These are phyloP conservation scores for Yamadazyma siamensis DNA, from an alignment of 1,139 yeast species.

Conservation along the genomic window DNA sequence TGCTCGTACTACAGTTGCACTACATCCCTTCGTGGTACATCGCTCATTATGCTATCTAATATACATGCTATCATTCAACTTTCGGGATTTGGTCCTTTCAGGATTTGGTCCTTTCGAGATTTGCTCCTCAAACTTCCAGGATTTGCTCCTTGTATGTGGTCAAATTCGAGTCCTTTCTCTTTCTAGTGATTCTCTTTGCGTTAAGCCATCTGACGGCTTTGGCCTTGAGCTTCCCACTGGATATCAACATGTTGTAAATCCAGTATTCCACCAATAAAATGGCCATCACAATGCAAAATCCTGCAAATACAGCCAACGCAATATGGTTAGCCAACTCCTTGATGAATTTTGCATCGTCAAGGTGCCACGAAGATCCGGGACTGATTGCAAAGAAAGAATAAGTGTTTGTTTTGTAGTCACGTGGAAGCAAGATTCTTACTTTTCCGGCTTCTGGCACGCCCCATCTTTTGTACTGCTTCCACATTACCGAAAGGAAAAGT, in stretches of 20 bases:
- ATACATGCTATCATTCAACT: conserved; percentile 3
- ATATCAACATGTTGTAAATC: conserved; percentile 46
- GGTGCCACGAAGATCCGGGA: conserved; percentile 86
- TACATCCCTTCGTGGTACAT: too few species aligned
- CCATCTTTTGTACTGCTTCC: conserved; percentile 87
- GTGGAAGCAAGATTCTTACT: conserved; percentile 68
- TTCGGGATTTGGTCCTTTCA: conserved; percentile 9
- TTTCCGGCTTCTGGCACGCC: conserved; percentile 60
- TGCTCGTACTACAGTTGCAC: too few species aligned
- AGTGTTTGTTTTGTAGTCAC: conserved; percentile 58
- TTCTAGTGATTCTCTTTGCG: conserved; percentile 30
- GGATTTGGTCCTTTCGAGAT: too few species aligned
- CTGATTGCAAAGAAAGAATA: conserved; percentile 68
- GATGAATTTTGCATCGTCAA: conserved; percentile 77
- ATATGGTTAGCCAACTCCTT: conserved; percentile 70
- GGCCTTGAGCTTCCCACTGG: conserved; percentile 11
- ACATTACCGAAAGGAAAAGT: conserved; percentile 74
- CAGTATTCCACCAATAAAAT: conserved; percentile 63
- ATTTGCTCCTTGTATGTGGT: conserved; percentile 10
- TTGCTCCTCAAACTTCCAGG: not conserved
- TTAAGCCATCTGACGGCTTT: conserved; percentile 7
- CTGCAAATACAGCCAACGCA: conserved; percentile 63
- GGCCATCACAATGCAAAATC: conserved; percentile 56
- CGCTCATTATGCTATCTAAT: conserved; percentile 12
- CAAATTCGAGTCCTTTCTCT: conserved; percentile 56